Base-by-base conservation (phyloP, 2,329 filamentous ascomycete species). In the Emmonsiellopsis sp. region DNA sequence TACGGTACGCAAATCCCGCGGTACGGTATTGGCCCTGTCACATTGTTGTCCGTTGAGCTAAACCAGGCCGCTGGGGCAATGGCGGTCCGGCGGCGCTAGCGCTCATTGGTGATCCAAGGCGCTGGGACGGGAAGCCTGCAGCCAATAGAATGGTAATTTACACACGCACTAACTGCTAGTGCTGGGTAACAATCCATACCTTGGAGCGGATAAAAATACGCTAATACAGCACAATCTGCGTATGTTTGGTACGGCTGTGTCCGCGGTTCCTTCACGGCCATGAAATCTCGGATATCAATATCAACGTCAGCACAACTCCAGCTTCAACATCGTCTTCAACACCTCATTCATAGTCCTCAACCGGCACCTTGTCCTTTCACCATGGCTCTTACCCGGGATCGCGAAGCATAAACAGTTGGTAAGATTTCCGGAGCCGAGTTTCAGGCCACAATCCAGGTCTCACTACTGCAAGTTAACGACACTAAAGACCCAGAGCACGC, bases 161-260 rank as follows among this genome's bases (percentile, higher is more conserved):
- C 14, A 17, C 34, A 14, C 17, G 17, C 9, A 39, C 6, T n/a
- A n/a, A 37, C 34, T 17, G 46, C 68, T 68, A 37, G 17, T 71
- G 52, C 65, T 66, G 45, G 52, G 65, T 56, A 13, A 58, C 21
- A 7, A 6, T 17, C 46, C 34, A 49, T 5, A 17, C 4, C n/a
- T 49, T 40, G 9, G 34, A 14, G 17, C 2, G 8, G 34, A 49
- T 33, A 17, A 37, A 5, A 39, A 7, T 9, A 27, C 21, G 21
- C 5, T 5, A 27, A 27, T 27, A 27, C 21, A 27, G 21, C 21
- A 27, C 21, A 27, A 5, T 27, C 21, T 5, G 21, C 5, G 21
- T 27, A 27, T 27, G 5, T 27, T 27, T 27, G 21, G 3, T 27
- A 27, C 21, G 21, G 21, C 21, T 27, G 21, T 27, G 5, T 5